Conservation (phyloP, 768 basidiomycete genomes). For the Pisolithus tinctorius region DNA sequence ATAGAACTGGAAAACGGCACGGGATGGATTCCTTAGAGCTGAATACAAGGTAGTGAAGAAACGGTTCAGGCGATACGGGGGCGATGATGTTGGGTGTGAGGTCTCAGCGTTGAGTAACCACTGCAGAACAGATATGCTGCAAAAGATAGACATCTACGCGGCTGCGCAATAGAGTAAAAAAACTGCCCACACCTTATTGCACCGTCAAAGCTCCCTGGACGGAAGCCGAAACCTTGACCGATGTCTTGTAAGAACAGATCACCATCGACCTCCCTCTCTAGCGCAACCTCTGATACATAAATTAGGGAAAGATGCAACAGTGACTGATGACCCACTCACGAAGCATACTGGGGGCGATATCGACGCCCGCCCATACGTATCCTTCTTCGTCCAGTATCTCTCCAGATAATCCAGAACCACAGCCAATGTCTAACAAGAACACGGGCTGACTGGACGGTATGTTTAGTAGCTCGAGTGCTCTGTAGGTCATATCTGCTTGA, state of each 20-base stretch:
- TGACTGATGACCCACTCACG: conserved; percentile 41
- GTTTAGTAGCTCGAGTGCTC: conserved; percentile 87
- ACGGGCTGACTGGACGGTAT: conserved; percentile 75
- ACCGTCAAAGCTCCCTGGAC: conserved; percentile 95
- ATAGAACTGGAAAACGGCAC: conserved; percentile 91
- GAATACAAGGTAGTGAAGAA: conserved; percentile 95
- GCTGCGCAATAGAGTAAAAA: too few relatives aligned
- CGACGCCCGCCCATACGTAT: conserved; percentile 88
- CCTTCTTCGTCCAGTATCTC: conserved; percentile 96
- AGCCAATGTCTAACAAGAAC: conserved; percentile 91
- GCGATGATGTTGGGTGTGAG: conserved; percentile 82
- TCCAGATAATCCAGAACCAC: conserved; percentile 93
- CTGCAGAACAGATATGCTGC: conserved; percentile 95
- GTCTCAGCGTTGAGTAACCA: conserved; percentile 98
- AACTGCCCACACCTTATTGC: conserved; percentile 71
- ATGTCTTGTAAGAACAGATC: conserved; percentile 97
- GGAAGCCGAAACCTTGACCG: conserved; percentile 95
- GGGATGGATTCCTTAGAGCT: conserved; percentile 74
- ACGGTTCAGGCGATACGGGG: conserved; percentile 72
- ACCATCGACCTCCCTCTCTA: conserved; percentile 92
- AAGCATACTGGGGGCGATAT: conserved; percentile 96
- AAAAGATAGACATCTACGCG: not conserved
- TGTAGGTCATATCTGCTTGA: conserved; percentile 95
- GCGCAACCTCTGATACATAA: conserved; percentile 69
- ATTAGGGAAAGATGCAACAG: not conserved